A percentile compares a stretch with the other conserved stretches of the same genome.
These are phyloP conservation scores for Phytophthora podocarpi DNA, from an alignment of 352 stramenopile species.

Conservation along the genomic window DNA sequence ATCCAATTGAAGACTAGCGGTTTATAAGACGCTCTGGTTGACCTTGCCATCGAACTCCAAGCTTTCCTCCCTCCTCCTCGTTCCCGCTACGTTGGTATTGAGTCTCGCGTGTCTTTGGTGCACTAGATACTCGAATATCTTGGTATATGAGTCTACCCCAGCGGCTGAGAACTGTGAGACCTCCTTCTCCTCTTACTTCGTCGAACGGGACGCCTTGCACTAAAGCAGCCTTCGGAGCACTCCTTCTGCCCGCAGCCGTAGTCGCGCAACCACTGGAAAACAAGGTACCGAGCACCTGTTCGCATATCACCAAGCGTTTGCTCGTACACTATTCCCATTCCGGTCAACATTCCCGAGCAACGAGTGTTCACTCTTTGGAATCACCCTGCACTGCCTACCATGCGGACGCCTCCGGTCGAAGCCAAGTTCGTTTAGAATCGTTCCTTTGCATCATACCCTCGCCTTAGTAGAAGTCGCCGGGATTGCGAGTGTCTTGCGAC, in stretches of 20 bases:
- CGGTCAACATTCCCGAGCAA: background rate
- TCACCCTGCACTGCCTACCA: background rate
- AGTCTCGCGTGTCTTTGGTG: conserved; percentile 4
- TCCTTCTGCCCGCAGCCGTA: background rate
- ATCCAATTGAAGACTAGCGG: conserved; percentile 19
- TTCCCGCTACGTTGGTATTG: background rate
- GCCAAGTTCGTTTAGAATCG: background rate
- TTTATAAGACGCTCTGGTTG: conserved; percentile 3
- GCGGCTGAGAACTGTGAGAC: background rate
- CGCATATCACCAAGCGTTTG: background rate
- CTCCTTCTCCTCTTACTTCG: background rate
- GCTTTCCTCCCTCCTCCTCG: background rate
- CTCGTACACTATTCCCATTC: background rate
- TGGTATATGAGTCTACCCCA: background rate
- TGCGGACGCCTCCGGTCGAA: background rate
- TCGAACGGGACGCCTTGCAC: background rate
- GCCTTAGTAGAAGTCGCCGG: conserved; percentile 75
- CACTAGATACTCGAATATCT: background rate
- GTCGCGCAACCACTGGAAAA: background rate
- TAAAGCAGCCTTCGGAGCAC: background rate
- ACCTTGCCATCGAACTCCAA: background rate
- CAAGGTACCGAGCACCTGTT: background rate
- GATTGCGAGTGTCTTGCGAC: conserved; percentile 69
- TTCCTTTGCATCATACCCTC: conserved; percentile 3
- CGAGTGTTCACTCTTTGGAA: background rate